Base-by-base conservation (phyloP, 2,329 filamentous ascomycete genomes). In the Microcyclospora tardicrescens region DNA sequence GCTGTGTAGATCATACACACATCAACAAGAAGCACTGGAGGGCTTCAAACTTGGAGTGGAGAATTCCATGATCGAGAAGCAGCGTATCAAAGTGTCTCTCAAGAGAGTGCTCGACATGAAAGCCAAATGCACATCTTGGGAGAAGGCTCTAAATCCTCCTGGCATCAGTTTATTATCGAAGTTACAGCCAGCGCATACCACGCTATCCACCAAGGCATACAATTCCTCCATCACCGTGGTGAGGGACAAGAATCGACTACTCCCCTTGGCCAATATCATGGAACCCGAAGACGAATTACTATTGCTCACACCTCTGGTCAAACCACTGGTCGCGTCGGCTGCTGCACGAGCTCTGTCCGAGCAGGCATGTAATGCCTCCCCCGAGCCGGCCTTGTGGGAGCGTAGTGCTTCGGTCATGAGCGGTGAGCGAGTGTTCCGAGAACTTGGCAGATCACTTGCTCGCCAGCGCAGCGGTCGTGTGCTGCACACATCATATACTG, bases 191-290 rank as follows among this genome's bases (percentile, higher is more conserved):
- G 75, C 77, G 10, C 89, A 96, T 57, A 78, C 83, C 9, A 75
- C 74, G 5, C 69, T 96, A 5, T 94, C 89, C 1, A 82, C 78
- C 0, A 80, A 75, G 55, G 86, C 86, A 2, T 98, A 96, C 59
- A 87, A 93, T 54, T 80, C 77, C 48, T 95, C 89, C 1, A 93
- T 96, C 43, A 91, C 87, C 0, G 81, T 98, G 16, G 84, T 96
- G 35, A 73, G 87, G 41, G 89, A 98, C 57, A 89, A 85, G 58
- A 82, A 89, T 44, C 78, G 83, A 42, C 65, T 93, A 2, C 66
- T 98, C 2, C 91, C 91, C 1, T 68, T 96, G 5, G 81, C 84
- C 2, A 80, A 80, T 44, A 80, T 84, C 4, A 72, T 95, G 56
- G 80, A 89, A 35, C 75, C 81, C 14, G 82, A 84, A 40, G 87